phyloP scores from a whole-genome alignment of 352 stramenopile genomes.

The Phytophthora quininea region DNA sequence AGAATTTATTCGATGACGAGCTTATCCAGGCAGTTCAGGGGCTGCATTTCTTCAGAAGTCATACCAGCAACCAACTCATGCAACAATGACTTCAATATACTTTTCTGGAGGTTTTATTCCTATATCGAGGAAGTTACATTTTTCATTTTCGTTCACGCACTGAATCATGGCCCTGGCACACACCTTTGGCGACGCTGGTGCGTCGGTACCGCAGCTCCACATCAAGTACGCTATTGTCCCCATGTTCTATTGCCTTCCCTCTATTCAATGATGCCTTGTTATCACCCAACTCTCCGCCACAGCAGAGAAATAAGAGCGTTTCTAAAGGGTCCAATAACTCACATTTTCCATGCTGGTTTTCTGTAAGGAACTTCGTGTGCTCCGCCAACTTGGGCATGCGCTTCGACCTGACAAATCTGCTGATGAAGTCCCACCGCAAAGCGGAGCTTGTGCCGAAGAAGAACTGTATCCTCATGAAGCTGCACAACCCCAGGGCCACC shows the following conservation, averaged over 20 bases:
- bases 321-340: background rate
- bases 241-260: background rate
- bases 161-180: too few species aligned
- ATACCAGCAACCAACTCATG: conserved; percentile 18
- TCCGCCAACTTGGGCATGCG: conserved; percentile 84
- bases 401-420: conserved; percentile 73
- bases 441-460: conserved; percentile 86
- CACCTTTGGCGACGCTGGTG: conserved; percentile 7
- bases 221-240: conserved; percentile 55
- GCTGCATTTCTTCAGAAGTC: conserved; percentile 33
- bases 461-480: conserved; percentile 88
- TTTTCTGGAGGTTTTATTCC: background rate
- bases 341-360: conserved; percentile 4
- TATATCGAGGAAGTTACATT: background rate
- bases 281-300: background rate
- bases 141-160: too few species aligned
- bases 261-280: background rate
- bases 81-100: conserved; percentile 5
- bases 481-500: conserved; percentile 65
- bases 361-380: conserved; percentile 73
- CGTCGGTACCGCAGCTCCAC: conserved; percentile 44
- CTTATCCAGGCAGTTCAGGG: conserved; percentile 40
- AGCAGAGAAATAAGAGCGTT: conserved; percentile 7
- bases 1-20: conserved; percentile 33
- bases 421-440: conserved; percentile 76